Conservation (phyloP, 148 eudicot species). For the Bassia scoparia region DNA sequence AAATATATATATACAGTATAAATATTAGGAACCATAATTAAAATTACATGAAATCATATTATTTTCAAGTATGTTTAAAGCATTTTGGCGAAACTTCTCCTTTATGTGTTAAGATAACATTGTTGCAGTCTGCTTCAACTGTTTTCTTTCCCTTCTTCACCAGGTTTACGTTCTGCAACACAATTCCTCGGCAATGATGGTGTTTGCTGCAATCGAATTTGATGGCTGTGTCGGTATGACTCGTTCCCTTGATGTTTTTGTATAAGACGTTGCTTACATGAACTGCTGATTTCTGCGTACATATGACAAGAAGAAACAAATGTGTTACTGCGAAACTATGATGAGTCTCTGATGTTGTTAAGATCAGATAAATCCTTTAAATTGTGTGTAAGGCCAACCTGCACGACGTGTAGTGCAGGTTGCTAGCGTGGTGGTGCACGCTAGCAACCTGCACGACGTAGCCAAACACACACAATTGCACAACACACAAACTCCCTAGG, state of each 20-base stretch:
- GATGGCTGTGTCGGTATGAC: slow-evolving; percentile 58
- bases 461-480: no score
- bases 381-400: no score
- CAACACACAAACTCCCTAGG: no score
- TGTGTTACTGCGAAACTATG: background rate
- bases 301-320: background rate
- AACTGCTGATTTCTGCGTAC: slow-evolving; percentile 55
- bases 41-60: background rate
- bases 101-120: slow-evolving; percentile 25
- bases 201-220: slow-evolving; percentile 56
- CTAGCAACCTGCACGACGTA: no score
- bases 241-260: slow-evolving; percentile 62
- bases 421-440: no score
- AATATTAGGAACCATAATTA: background rate
- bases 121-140: slow-evolving; percentile 44
- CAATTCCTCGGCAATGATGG: slow-evolving; percentile 42
- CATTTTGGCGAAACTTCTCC: slow-evolving; percentile 57
- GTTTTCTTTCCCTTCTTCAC: slow-evolving; percentile 18
- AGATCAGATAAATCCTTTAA: no score
- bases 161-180: slow-evolving; percentile 30
- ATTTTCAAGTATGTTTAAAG: slow-evolving; percentile 3
- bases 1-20: slow-evolving; percentile 17
- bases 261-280: slow-evolving; percentile 49
- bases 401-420: no score
- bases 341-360: no score